phyloP scores from a whole-genome alignment of 2,329 filamentous ascomycete species.

The Neofusicoccum sp. region DNA sequence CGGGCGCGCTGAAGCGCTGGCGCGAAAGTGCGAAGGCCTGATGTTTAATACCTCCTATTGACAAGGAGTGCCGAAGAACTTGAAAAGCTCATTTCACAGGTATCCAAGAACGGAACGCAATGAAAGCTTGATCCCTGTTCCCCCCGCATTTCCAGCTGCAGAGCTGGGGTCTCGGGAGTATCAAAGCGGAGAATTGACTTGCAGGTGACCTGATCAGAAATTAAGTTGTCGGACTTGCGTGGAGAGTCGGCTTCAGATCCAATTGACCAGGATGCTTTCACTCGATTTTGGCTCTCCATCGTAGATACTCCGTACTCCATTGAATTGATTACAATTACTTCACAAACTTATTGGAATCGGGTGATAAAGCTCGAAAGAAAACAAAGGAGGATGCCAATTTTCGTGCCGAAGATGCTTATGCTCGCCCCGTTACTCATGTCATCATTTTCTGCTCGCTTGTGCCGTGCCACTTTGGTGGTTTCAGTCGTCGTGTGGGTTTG shows the following conservation, averaged over 20 bases:
- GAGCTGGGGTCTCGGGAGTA: not conserved
- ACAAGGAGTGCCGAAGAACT: not conserved
- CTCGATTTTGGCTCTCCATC: not conserved
- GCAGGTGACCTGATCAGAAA: not conserved
- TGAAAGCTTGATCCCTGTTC: conserved; percentile 17
- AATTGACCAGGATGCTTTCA: not conserved
- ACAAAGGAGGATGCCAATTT: conserved; percentile 5
- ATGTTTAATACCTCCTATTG: not conserved
- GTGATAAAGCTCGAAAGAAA: not conserved
- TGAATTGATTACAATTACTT: conserved; percentile 2
- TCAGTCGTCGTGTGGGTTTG: not conserved
- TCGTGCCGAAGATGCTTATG: not conserved
- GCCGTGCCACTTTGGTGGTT: not conserved
- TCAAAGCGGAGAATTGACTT: not conserved
- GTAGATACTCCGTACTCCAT: conserved; percentile 9
- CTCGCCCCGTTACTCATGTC: not conserved
- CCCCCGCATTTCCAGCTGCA: not conserved
- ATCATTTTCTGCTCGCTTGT: not conserved
- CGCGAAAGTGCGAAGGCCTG: not conserved
- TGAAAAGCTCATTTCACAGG: not conserved
- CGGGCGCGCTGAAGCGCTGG: no score
- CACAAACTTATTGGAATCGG: not conserved
- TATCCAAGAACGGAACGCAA: not conserved
- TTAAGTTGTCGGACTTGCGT: not conserved
- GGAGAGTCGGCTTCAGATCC: not conserved